A percentile compares a stretch with the other conserved stretches of the same genome.
Evolutionary conservation across 176 grass and related monocot species (phyloP).

Genomic region (Oryza officinalis): DNA sequence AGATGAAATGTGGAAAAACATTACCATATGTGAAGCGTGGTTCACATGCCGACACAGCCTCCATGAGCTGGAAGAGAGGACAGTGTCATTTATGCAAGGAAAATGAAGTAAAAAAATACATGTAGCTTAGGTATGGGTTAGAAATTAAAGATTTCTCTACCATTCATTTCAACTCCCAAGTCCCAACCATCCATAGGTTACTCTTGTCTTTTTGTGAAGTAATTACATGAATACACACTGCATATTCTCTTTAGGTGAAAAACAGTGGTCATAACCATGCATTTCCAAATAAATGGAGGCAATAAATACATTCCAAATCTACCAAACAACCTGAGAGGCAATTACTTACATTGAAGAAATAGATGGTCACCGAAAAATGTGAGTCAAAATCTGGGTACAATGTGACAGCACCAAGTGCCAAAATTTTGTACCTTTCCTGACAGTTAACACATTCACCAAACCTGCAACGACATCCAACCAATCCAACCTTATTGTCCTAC

Average conservation of each 20-base stretch:
- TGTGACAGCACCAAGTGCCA: background rate
- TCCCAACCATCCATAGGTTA: background rate
- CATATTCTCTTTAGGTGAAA: background rate
- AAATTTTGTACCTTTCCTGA: conserved; percentile 20
- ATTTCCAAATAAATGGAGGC: conserved; percentile 4
- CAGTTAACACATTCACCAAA: background rate
- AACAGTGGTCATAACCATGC: background rate
- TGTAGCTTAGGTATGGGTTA: background rate
- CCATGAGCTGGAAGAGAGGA: conserved; percentile 14
- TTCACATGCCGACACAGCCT: background rate
- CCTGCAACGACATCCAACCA: conserved; percentile 36
- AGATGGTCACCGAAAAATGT: background rate
- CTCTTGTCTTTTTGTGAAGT: background rate
- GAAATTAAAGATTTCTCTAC: conserved; percentile 7
- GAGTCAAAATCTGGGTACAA: background rate
- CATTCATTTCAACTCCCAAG: background rate
- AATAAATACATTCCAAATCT: background rate
- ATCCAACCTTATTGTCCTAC: conserved; percentile 33
- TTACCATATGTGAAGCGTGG: background rate
- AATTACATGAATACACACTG: background rate
- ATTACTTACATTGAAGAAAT: background rate
- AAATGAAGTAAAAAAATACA: background rate
- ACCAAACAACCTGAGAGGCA: background rate
- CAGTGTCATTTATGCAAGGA: conserved; percentile 24
- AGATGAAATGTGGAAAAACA: conserved; percentile 4